Evolutionary conservation across 495 filamentous ascomycete genomes (phyloP).

Genomic region (Recurvomyces mirabilis): DNA sequence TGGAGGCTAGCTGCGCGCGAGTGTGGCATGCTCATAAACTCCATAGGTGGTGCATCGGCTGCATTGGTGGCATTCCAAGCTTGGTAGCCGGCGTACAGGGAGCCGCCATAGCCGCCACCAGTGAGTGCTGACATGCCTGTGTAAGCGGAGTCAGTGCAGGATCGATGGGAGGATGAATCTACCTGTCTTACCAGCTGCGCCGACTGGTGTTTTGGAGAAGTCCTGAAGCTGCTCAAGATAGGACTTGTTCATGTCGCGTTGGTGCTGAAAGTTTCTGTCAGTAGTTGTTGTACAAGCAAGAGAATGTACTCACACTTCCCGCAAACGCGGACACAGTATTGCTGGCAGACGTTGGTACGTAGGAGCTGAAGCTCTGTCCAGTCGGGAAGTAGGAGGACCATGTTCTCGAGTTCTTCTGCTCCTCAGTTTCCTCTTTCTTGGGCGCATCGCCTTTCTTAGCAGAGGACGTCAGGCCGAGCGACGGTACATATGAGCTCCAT

Average conservation of each 20-base stretch:
- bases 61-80: constrained; percentile 24
- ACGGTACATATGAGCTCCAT: constrained; percentile 22
- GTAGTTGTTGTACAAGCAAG: too few species aligned
- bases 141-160: constrained; percentile 5
- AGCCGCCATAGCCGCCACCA: constrained; percentile 27
- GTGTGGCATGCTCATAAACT: constrained; percentile 33
- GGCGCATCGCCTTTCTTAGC: constrained; percentile 7
- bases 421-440: constrained; percentile 21
- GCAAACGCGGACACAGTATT: constrained; percentile 24
- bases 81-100: constrained; percentile 31
- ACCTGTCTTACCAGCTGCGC: constrained; percentile 28
- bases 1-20: constrained; percentile 25
- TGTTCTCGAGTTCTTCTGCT: constrained; percentile 24
- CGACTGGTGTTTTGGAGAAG: constrained; percentile 34
- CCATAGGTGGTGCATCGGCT: constrained; percentile 21
- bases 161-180: neutral
- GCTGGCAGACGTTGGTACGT: constrained; percentile 21
- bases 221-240: constrained; percentile 33
- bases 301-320: neutral
- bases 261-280: constrained; percentile 13
- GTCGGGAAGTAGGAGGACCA: constrained; percentile 31
- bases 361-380: constrained; percentile 28
- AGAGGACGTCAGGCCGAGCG: constrained; percentile 1
- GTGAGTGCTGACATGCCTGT: constrained; percentile 20
- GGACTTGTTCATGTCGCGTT: constrained; percentile 30